Evolutionary conservation across 176 grass and related monocot species (phyloP), one percentile per base, ranked within the genome.

Genomic region (Juncus inflexus): DNA sequence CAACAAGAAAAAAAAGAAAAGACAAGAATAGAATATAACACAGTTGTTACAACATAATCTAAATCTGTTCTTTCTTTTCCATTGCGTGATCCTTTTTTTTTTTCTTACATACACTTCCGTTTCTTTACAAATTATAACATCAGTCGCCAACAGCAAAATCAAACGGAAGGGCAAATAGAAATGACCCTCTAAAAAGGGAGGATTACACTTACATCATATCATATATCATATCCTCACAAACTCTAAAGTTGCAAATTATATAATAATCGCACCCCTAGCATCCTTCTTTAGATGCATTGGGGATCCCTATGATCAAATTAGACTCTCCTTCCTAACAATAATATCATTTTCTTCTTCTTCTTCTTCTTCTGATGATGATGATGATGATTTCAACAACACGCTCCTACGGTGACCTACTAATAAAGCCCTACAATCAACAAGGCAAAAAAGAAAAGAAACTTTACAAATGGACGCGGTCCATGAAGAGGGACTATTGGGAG

Each of bases 261-360:
- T 47, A 60, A 42, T 71, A 43, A 71, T 71, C 58, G 68, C 40
- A 71, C 6, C 64, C 72, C 64, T 74, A 79, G 64, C 81, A 85
- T 83, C 81, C 85, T 85, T 94, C 89, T 94, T 94, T 84, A 50
- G 66, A 77, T 76, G 76, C 81, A 65, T 47, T 84, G 78, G 57
- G 82, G 54, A 13, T 57, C 58, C 52, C 54, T 43, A 39, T 71
- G 38, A 79, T 71, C 54, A 79, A 83, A 88, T 79, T 79, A 79
- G 61, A 77, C 81, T 45, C 80, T 80, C 79, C 72, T 63, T 80
- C 66, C 75, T 47, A 47, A 6, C 43, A 60, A 50, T 58, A 56
- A 71, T 43, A 52, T 40, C 58, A 52, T 76, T 76, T 62, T 51
- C 64, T 74, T 49, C 56, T 62, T 64, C 61, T n/a, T n/a, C n/a